Conservation (phyloP, 1,284 basidiomycete species). For the Boletus semigastroideus region DNA sequence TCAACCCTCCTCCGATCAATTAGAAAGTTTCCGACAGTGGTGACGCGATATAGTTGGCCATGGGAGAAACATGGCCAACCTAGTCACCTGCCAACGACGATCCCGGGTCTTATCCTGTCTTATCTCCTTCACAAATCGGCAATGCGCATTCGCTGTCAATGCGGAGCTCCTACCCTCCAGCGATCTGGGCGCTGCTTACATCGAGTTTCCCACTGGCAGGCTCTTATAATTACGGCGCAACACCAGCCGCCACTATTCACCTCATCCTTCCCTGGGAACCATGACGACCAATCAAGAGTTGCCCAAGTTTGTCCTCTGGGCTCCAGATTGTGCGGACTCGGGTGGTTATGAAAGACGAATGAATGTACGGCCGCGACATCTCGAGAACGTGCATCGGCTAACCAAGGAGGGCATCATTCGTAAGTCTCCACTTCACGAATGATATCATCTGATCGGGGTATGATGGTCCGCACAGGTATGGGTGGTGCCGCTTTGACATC, state of each 20-base stretch:
- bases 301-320: constrained; percentile 49
- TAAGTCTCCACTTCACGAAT: constrained; percentile 12
- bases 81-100: constrained; percentile 14
- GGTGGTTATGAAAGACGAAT: constrained; percentile 46
- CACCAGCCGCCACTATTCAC: neutral
- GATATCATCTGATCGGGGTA: constrained; percentile 8
- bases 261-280: neutral
- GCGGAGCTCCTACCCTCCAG: neutral
- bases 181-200: neutral
- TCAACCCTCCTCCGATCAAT: neutral
- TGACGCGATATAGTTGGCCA: neutral
- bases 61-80: constrained; percentile 7
- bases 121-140: neutral
- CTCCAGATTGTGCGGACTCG: constrained; percentile 49
- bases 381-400: constrained; percentile 38
- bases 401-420: constrained; percentile 40
- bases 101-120: neutral
- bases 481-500: constrained; percentile 46
- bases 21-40: neutral
- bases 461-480: constrained; percentile 35
- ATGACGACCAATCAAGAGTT: constrained; percentile 17
- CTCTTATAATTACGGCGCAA: neutral
- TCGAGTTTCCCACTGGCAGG: neutral
- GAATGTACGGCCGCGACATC: constrained; percentile 45
- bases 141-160: neutral